Evolutionary conservation across 139 green algal genomes (phyloP).

Genomic region (Chlorella sp.): DNA sequence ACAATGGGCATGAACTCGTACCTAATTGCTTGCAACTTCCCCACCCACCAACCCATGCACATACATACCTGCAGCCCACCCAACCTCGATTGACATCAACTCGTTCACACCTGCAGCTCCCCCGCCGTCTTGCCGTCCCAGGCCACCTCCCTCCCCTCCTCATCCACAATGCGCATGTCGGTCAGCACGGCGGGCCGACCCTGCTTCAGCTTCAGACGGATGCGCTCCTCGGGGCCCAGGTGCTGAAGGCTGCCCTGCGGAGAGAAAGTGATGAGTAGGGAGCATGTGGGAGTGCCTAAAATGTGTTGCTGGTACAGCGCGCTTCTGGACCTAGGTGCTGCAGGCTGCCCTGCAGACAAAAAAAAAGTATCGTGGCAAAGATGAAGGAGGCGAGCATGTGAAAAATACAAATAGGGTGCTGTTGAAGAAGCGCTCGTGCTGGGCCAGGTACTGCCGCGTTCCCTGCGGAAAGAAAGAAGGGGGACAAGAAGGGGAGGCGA

Average conservation of each 20-base stretch:
- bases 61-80: too few species aligned
- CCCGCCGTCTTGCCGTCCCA: constrained; percentile 62
- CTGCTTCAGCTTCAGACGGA: constrained; percentile 48
- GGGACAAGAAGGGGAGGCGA: too few species aligned
- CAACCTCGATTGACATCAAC: too few species aligned
- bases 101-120: constrained; percentile 71
- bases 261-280: not conserved
- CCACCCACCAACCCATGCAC: too few species aligned
- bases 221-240: constrained; percentile 39
- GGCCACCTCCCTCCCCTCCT: constrained; percentile 56
- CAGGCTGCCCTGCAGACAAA: constrained; percentile 22
- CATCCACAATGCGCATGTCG: constrained; percentile 76
- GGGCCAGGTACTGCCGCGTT: too few species aligned
- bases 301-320: not conserved
- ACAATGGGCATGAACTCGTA: too few species aligned
- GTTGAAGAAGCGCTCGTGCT: too few species aligned
- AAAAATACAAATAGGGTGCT: too few species aligned
- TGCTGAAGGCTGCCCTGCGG: constrained; percentile 27
- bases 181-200: constrained; percentile 56
- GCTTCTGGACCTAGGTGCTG: constrained; percentile 35
- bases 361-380: too few species aligned
- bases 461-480: too few species aligned
- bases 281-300: not conserved
- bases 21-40: too few species aligned
- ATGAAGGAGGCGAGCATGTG: too few species aligned